These are phyloP conservation scores for Tilletiopsis washingtonensis DNA, from an alignment of 1,284 basidiomycete species.

Conservation along the genomic window DNA sequence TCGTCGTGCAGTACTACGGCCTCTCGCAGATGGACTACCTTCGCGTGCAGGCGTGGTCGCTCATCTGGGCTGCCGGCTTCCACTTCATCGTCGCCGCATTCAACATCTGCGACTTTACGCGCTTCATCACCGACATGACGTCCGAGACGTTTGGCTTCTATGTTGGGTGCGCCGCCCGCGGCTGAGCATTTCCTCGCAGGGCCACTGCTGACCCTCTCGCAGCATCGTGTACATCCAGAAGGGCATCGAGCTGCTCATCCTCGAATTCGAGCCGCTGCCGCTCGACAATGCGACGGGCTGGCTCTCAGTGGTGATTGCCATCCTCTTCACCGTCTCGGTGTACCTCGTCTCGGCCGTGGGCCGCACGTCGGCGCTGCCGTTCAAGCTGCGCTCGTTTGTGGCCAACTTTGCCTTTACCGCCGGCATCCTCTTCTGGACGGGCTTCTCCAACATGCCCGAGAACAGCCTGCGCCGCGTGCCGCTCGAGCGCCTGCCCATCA, in stretches of 20 bases:
- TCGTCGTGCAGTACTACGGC: constrained; percentile 38
- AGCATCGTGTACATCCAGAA: constrained; percentile 49
- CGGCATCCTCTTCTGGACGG: constrained; percentile 50
- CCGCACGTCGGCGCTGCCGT: constrained; percentile 41
- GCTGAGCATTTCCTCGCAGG: not conserved
- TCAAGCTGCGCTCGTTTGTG: constrained; percentile 46
- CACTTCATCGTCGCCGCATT: constrained; percentile 79
- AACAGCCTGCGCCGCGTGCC: constrained; percentile 33
- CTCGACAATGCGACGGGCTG: constrained; percentile 48
- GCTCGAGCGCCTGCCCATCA: constrained; percentile 42
- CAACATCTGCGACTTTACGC: constrained; percentile 55
- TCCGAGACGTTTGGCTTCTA: constrained; percentile 85
- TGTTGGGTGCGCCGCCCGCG: constrained; percentile 15
- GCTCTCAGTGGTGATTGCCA: constrained; percentile 50
- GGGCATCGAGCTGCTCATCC: constrained; percentile 50
- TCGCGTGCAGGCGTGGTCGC: constrained; percentile 60
- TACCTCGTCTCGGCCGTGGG: constrained; percentile 43
- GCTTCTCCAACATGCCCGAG: constrained; percentile 48
- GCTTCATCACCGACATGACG: constrained; percentile 60
- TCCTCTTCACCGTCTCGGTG: constrained; percentile 49
- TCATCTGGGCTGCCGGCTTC: constrained; percentile 84
- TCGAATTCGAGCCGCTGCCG: constrained; percentile 42
- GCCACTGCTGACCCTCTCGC: not conserved
- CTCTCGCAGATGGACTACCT: constrained; percentile 33
- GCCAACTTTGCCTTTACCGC: constrained; percentile 48